phyloP scores from a whole-genome alignment of 768 basidiomycete species.

The Tephrocybe sp. region DNA sequence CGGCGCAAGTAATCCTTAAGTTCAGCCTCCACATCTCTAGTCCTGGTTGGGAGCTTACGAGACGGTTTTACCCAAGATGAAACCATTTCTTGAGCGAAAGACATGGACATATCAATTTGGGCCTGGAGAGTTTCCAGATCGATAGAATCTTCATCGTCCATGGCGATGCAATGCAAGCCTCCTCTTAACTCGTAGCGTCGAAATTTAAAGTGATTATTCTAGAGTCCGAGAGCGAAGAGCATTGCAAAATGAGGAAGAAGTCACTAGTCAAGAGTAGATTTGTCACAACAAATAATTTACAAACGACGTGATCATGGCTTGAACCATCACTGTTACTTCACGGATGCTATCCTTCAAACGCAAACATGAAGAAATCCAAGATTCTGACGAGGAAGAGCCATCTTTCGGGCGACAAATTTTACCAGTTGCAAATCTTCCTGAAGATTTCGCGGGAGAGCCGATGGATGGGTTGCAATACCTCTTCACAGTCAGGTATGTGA shows the following conservation, averaged over 20 bases:
- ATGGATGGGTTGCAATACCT: constrained; percentile 77
- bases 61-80: constrained; percentile 74
- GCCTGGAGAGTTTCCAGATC: constrained; percentile 72
- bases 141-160: constrained; percentile 51
- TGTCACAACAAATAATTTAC: background rate
- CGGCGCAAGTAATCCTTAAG: constrained; percentile 65
- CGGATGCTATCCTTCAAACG: constrained; percentile 44
- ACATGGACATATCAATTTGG: constrained; percentile 80
- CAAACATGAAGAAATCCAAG: constrained; percentile 47
- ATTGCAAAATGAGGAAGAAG: background rate
- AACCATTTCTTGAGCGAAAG: constrained; percentile 69
- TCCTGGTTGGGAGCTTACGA: constrained; percentile 32
- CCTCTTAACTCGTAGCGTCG: background rate
- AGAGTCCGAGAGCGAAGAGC: background rate
- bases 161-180: constrained; percentile 1
- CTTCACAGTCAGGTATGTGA: constrained; percentile 70
- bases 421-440: constrained; percentile 79
- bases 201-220: background rate
- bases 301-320: background rate
- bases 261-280: background rate
- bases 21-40: constrained; percentile 45
- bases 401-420: constrained; percentile 67
- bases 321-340: background rate
- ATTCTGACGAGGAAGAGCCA: constrained; percentile 60
- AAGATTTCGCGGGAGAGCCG: constrained; percentile 62